Base-by-base conservation (phyloP, 2,329 filamentous ascomycete genomes). In the Alternaria conjuncta region DNA sequence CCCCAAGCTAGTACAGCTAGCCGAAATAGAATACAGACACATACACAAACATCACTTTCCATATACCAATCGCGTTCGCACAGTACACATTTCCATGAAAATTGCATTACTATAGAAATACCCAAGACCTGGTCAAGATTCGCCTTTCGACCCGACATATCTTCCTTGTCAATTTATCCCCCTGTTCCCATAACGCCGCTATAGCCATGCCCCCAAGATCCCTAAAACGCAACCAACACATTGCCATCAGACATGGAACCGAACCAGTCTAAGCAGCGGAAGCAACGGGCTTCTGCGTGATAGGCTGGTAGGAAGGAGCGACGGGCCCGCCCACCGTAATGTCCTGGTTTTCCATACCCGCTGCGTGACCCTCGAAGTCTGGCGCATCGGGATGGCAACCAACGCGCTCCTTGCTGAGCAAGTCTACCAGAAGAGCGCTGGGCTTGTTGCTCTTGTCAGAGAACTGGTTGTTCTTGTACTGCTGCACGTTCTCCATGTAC, bases 341-440 rank as follows among this genome's bases (percentile, higher is more conserved):
- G 49, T 74, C 65, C 5, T 72, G 73, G 59, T 71, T 71, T n/a
- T 71, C 65, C 64, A 64, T 73, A 8, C 75, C 72, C 5, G 72
- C 53, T 9, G 72, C 72, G 57, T 77, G 75, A 12, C 71, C 72
- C 54, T 78, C 74, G 61, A 71, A 78, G 47, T 81, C 78, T 4
- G 73, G 71, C 54, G 78, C 63, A 51, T 76, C 74, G 7, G 83
- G 84, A 60, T 82, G 80, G 26, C 98, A 96, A 74, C 94, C 96
- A 57, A 99, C 94, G 77, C 96, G 91, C 87, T 97, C 94, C 87
- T 95, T 97, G 81, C 92, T 91, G 68, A 99, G 84, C 70, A 98
- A 88, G 79, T 98, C 95, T 21, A 97, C 91, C 79, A 98, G 87
- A 62, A 97, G 87, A 74, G 94, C 92, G 72, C 89, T 94, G 28